Evolutionary conservation across 345 rosid species (phyloP), one percentile per base, ranked within the genome.

Genomic region (Dipteronia sinensis): DNA sequence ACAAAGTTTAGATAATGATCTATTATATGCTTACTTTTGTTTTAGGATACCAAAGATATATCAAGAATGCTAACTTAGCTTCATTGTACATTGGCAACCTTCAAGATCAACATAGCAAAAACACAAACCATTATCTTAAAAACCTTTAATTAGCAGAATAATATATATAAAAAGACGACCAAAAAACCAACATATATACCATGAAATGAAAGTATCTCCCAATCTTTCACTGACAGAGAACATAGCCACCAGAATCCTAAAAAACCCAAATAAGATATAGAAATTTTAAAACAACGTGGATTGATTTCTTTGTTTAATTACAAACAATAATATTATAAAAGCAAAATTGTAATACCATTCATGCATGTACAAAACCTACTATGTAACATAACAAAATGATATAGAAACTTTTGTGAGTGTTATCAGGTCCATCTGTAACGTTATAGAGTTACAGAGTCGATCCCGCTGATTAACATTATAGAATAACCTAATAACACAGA

Each of bases 61-160:
- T 47, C 74, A 90, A 85, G 78, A 92, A 85, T 59, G 94, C 96
- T 85, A 95, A 79, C 82, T 93, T 92, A 59, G 92, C 98, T 82
- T 92, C 97, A 55, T 85, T 85, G 66, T 93, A 92, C 94, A 93
- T 83, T 1, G 96, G 97, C 67, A 95, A 83, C 96, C 98, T 93
- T 78, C 78, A 65, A 71, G 70, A 79, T 42, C 10, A 42, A 42
- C 2, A 42, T 77, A 81, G n/a, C 64, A 83, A 82, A 51, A 69
- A 34, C 31, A 34, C 67, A 44, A 55, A 59, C 40, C 19, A 42
- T 77, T 16, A 22, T 7, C 64, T 64, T 17, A 25, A 12, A 64
- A 6, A 12, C 2, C 34, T 31, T 4, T 34, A 34, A 34, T 2
- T 19, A 27, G 31, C 19, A 61, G 13, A 10, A 55, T 8, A 13